Conservation (phyloP, 306 rosid genomes). For the Fragaria iinumae region DNA sequence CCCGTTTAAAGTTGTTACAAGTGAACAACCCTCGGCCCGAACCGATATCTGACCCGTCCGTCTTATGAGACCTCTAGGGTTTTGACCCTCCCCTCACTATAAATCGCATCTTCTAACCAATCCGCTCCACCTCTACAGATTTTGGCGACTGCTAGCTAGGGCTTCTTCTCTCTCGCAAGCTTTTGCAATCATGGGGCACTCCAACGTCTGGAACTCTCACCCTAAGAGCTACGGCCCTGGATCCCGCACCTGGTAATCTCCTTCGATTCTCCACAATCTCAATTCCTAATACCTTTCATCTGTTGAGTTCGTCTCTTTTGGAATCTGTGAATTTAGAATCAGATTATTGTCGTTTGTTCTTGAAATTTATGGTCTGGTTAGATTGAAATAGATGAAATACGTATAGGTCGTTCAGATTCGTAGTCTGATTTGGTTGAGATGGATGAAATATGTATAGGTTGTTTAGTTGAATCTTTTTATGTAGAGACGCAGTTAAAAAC, state of each 20-base stretch:
- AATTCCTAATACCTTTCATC: too few relatives aligned
- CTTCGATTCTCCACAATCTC: not conserved
- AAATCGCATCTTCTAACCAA: not conserved
- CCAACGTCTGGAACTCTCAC: conserved; percentile 90
- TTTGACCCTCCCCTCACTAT: conserved; percentile 20
- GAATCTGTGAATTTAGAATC: not conserved
- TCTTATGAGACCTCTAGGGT: conserved; percentile 33
- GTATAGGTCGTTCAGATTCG: too few relatives aligned
- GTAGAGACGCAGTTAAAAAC: too few relatives aligned
- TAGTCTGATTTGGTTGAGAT: too few relatives aligned
- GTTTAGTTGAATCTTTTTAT: too few relatives aligned
- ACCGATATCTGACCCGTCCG: not conserved
- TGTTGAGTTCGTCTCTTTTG: too few relatives aligned
- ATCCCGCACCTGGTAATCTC: conserved; percentile 75
- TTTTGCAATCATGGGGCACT: conserved; percentile 64
- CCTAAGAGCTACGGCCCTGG: conserved; percentile 95
- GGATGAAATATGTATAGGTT: too few relatives aligned
- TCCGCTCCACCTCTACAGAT: accelerated
- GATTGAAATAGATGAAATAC: not conserved
- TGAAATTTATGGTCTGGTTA: not conserved
- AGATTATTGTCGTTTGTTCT: not conserved
- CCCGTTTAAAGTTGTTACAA: too few relatives aligned
- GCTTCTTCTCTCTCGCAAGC: not conserved
- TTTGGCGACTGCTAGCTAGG: not conserved
- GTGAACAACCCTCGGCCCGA: too few relatives aligned